phyloP scores from a whole-genome alignment of 768 basidiomycete species.

The Rhodotorula paludigena region DNA sequence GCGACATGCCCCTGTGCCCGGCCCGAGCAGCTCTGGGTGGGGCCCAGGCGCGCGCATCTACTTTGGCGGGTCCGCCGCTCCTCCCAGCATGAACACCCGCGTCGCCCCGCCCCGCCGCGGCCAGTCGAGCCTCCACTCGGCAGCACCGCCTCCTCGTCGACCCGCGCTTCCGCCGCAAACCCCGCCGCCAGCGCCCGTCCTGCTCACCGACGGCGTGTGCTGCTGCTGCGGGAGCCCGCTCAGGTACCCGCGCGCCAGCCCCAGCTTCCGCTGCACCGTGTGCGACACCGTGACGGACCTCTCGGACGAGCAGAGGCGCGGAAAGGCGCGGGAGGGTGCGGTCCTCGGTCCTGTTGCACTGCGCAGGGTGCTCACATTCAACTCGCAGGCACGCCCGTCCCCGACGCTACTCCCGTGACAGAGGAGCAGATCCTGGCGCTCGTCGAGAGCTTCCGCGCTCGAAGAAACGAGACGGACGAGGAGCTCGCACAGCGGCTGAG shows the following conservation, averaged over 20 bases:
- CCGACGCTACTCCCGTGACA: background rate
- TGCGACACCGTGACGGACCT: conserved; percentile 23
- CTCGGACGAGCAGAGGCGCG: background rate
- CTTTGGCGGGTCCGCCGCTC: conserved; percentile 11
- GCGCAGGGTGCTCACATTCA: background rate
- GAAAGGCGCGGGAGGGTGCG: conserved; percentile 5
- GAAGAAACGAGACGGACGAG: background rate
- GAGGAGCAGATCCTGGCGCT: background rate
- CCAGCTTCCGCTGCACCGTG: conserved; percentile 11
- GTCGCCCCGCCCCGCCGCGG: conserved; percentile 15
- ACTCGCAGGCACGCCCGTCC: background rate
- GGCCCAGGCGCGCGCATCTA: background rate
- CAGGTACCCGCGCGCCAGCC: conserved; percentile 3
- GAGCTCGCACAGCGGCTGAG: background rate
- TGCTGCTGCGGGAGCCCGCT: conserved; percentile 14
- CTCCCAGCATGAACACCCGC: background rate
- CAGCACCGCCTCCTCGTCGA: background rate
- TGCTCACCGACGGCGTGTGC: conserved; percentile 10
- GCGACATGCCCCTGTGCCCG: background rate
- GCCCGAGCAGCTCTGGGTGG: background rate
- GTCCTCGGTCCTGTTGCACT: no score
- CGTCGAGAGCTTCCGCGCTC: background rate
- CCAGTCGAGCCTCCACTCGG: background rate
- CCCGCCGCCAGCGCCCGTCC: background rate
- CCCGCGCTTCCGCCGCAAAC: background rate